phyloP scores from a whole-genome alignment of 73 alveolate species.

The Paramecium caudatum region DNA sequence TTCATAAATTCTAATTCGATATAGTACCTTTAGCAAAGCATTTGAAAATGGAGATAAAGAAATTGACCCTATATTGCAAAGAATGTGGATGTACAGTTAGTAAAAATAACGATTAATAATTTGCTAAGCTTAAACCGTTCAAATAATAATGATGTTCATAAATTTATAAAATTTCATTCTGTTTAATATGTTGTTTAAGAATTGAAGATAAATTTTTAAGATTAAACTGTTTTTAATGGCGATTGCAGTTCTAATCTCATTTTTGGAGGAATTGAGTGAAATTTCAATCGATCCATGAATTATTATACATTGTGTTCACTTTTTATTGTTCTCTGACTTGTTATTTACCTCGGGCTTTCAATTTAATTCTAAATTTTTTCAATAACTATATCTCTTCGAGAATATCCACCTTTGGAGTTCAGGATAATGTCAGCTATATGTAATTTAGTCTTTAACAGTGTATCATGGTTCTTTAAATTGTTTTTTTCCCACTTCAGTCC shows the following conservation, averaged over 20 bases:
- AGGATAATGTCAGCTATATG: background rate
- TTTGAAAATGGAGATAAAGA: conserved; percentile 5
- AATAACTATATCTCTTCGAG: background rate
- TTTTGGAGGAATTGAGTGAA: background rate
- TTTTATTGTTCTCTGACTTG: background rate
- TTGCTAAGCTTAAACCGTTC: background rate
- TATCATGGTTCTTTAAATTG: background rate
- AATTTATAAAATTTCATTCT: conserved; percentile 7
- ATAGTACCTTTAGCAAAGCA: conserved; percentile 17
- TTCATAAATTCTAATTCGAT: conserved; percentile 34
- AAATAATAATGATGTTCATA: background rate
- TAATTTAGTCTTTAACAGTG: background rate
- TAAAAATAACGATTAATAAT: background rate
- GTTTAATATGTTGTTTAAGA: conserved; percentile 43
- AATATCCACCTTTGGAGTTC: background rate
- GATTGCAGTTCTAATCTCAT: background rate
- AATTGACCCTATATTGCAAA: background rate
- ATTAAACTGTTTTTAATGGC: background rate
- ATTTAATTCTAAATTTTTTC: conserved; percentile 28
- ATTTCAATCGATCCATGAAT: conserved; percentile 13
- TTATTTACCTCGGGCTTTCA: background rate
- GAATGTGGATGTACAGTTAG: background rate
- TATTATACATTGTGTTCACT: background rate
- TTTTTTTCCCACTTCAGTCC: conserved; percentile 40
- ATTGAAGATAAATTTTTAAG: background rate